phyloP scores from a whole-genome alignment of 768 basidiomycete genomes.

The Hortiboletus campestris region DNA sequence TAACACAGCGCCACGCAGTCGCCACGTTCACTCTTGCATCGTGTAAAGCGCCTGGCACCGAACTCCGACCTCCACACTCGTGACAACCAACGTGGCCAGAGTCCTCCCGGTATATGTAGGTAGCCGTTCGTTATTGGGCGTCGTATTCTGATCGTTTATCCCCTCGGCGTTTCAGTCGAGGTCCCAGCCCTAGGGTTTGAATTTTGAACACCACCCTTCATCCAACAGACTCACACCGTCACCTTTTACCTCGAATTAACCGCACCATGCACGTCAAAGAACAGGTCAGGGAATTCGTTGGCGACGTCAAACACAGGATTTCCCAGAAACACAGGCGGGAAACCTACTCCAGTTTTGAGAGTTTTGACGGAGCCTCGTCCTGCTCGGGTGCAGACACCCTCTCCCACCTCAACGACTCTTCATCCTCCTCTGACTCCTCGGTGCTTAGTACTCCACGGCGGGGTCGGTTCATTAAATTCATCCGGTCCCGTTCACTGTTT shows the following conservation, averaged over 20 bases:
- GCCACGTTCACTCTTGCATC: slow-evolving; percentile 6
- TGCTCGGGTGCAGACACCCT: slow-evolving; percentile 13
- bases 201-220: not conserved
- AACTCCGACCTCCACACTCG: not conserved
- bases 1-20: not conserved
- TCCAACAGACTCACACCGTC: not conserved
- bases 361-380: slow-evolving; percentile 6
- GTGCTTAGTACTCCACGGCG: not conserved
- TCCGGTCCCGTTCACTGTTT: slow-evolving; percentile 15
- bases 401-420: slow-evolving; percentile 6
- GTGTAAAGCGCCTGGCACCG: not conserved
- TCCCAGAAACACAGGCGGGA: slow-evolving; percentile 26
- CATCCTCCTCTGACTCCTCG: slow-evolving; percentile 17
- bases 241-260: not conserved
- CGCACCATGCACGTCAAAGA: slow-evolving; percentile 31
- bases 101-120: slow-evolving; percentile 3
- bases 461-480: slow-evolving; percentile 10
- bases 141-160: not conserved
- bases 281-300: slow-evolving; percentile 28
- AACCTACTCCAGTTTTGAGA: slow-evolving; percentile 12
- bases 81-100: slow-evolving; percentile 14
- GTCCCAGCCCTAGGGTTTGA: not conserved
- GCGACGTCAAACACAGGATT: slow-evolving; percentile 33
- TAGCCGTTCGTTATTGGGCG: not conserved
- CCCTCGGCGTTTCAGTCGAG: not conserved